A percentile compares a stretch with the other conserved stretches of the same genome.
These are phyloP conservation scores for Fusarium sp. DNA, from an alignment of 2,329 filamentous ascomycete genomes.

Conservation along the genomic window DNA sequence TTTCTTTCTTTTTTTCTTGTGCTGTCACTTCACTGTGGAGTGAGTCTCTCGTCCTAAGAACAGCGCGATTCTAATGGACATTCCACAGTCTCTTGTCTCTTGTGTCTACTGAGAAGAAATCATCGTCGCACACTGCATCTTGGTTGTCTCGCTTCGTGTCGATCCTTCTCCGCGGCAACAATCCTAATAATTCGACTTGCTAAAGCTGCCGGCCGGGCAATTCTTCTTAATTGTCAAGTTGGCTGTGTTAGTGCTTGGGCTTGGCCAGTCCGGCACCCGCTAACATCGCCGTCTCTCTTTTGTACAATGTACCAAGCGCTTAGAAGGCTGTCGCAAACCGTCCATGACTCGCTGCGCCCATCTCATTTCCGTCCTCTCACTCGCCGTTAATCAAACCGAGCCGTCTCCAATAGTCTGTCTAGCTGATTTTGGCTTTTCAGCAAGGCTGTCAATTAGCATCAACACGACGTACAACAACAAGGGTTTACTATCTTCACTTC, in stretches of 20 bases:
- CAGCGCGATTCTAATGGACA: conserved; percentile 5
- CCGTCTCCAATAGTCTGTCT: conserved; percentile 30
- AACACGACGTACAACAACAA: conserved; percentile 2
- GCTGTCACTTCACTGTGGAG: conserved; percentile 37
- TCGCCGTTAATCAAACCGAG: background rate
- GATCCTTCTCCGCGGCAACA: conserved; percentile 20
- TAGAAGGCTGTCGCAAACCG: conserved; percentile 35
- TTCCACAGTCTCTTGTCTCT: conserved; percentile 25
- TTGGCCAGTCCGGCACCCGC: conserved; percentile 35
- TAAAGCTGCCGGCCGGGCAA: conserved; percentile 6
- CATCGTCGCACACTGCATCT: background rate
- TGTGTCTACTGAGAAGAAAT: background rate
- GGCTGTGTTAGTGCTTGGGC: conserved; percentile 31
- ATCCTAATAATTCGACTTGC: background rate
- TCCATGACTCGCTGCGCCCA: conserved; percentile 41
- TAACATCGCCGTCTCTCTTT: conserved; percentile 25
- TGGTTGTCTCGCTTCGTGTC: conserved; percentile 32
- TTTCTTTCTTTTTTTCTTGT: background rate
- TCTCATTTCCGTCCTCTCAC: conserved; percentile 40
- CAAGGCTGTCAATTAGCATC: conserved; percentile 28
- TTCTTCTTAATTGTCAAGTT: conserved; percentile 10
- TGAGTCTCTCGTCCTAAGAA: conserved; percentile 19
- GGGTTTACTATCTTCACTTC: background rate
- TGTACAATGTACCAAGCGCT: conserved; percentile 33
- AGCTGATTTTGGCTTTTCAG: conserved; percentile 17